These are phyloP conservation scores for Solanum virginianum DNA, from an alignment of 257 asterid species.

Conservation along the genomic window DNA sequence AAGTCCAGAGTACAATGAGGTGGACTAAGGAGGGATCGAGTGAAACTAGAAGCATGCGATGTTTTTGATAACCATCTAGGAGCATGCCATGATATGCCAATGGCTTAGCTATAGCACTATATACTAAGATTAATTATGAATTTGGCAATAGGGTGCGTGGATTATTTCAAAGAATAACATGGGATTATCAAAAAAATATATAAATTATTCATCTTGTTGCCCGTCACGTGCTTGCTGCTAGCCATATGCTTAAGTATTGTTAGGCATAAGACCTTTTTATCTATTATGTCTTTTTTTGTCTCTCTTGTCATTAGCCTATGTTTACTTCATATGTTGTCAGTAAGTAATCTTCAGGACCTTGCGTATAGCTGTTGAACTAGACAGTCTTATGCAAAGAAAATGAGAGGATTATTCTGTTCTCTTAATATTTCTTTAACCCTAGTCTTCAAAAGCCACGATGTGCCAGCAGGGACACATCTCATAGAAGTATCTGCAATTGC, in stretches of 20 bases:
- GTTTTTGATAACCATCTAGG: neutral
- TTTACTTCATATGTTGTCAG: neutral
- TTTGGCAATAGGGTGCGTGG: neutral
- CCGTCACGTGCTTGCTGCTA: neutral
- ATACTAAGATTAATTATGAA: neutral
- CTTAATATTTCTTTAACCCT: slow-evolving; percentile 36
- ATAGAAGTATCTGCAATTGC: slow-evolving; percentile 90
- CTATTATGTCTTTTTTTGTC: neutral
- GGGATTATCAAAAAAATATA: neutral
- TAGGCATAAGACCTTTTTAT: neutral
- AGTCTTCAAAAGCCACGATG: slow-evolving; percentile 55
- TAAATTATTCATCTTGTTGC: neutral
- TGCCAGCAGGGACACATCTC: slow-evolving; percentile 96
- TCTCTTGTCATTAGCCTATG: neutral
- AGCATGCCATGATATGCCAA: neutral
- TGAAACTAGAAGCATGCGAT: neutral
- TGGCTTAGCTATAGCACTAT: neutral
- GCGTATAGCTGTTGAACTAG: neutral
- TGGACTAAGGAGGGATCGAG: neutral
- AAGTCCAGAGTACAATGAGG: neutral
- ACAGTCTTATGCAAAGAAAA: neutral
- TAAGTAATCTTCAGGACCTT: neutral
- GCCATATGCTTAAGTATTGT: neutral
- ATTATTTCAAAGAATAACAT: neutral
- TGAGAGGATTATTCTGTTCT: neutral